A percentile compares a stretch with the other conserved stretches of the same genome.
These are phyloP conservation scores for Hylodesmum podocarpum DNA, from an alignment of 306 rosid genomes.

Conservation along the genomic window DNA sequence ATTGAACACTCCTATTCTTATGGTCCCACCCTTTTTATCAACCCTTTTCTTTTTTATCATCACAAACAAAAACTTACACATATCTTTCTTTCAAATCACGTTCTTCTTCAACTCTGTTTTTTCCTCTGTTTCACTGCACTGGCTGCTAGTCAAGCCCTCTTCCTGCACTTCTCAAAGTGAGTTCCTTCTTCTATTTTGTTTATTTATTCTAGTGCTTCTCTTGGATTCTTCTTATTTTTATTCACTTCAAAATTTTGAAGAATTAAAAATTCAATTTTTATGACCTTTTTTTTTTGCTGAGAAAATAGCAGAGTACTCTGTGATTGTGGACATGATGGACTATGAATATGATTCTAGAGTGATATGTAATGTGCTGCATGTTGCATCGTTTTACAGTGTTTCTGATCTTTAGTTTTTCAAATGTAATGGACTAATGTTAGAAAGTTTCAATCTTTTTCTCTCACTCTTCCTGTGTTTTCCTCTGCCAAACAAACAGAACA, in stretches of 20 bases:
- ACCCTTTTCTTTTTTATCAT: not conserved
- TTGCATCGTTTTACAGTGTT: not conserved
- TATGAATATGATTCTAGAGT: not conserved
- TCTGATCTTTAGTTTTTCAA: slow-evolving; percentile 17
- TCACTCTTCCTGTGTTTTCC: slow-evolving; percentile 26
- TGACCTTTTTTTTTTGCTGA: not conserved
- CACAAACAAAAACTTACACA: not conserved
- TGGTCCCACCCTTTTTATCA: not conserved
- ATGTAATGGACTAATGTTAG: not conserved
- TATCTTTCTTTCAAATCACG: not conserved
- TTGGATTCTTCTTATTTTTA: not conserved
- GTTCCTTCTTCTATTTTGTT: not conserved
- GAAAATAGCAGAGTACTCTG: slow-evolving; percentile 7
- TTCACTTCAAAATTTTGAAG: not conserved
- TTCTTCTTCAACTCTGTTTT: not conserved
- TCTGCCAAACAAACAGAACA: not conserved
- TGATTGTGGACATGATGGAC: not conserved
- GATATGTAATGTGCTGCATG: not conserved
- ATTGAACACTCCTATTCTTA: not conserved
- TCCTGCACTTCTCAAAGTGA: slow-evolving; percentile 16
- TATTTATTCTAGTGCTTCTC: not conserved
- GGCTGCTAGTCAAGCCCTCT: not conserved
- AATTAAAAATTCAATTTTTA: not conserved
- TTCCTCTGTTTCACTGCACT: slow-evolving; percentile 4
- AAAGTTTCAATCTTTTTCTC: slow-evolving; percentile 43